Base-by-base conservation (phyloP, 768 basidiomycete genomes). In the Thelephora aurantiotincta region DNA sequence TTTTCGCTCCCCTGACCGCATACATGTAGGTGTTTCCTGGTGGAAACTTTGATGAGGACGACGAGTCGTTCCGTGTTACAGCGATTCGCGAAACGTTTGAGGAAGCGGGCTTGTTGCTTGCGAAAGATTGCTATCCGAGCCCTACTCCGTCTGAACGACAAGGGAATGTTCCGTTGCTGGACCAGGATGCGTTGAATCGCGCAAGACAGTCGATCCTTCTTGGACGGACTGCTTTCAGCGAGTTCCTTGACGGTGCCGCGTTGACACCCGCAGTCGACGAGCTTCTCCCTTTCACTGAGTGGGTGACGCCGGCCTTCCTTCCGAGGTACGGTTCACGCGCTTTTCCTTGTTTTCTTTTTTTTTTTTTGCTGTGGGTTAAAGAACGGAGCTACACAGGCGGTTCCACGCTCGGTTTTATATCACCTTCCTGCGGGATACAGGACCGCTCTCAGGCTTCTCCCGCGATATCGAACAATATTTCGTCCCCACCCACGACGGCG, bases 1-100 rank as follows among this genome's bases (percentile, higher is more conserved):
- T 38, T 19, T 34, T 23, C 37, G 6, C 18, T 23, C 16, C 26
- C 11, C 12, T 36, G 26, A 20, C 14, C n/a, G 45, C 13, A 50
- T 20, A n/a, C 11, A 9, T 19, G 6, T 44, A 86, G 83, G 83
- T 84, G 23, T 87, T 85, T 55, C 83, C 83, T 6, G 83, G 83
- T 12, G 83, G 83, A 14, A 82, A 82, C 58, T 69, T 66, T 36
- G 82, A 84, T 64, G 62, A 65, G 47, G 80, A 84, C 52, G 82
- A 84, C 53, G 56, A 57, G 5, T 74, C 74, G 9, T 57, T 80
- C 16, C 59, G 60, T 30, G 68, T 78, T 49, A 84, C 81, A 12
- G 83, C 81, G 3, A 77, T 85, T 38, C 70, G 83, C 14, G 82
- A 87, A 62, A 79, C 82, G 0, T 85, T 87, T 49, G 83, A 87